Evolutionary conservation across 352 stramenopile genomes (phyloP).

Genomic region (Phytophthora cryptogea): DNA sequence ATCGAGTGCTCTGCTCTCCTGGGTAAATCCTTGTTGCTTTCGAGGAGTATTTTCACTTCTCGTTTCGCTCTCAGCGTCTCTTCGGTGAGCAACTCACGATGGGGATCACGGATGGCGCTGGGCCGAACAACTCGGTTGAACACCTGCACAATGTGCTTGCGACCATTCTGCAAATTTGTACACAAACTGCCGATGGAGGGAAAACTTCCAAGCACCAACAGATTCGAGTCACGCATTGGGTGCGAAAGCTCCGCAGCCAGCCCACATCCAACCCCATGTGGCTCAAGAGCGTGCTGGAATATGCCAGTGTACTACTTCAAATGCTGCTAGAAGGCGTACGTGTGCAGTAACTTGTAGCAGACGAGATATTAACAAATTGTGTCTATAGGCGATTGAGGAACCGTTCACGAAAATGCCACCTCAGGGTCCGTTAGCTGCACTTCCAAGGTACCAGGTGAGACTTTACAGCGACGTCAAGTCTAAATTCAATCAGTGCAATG

Average conservation of each 20-base stretch:
- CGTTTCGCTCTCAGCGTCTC: conserved; percentile 14
- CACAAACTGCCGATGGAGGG: conserved; percentile 3
- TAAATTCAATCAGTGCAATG: neutral
- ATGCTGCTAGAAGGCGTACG: conserved; percentile 64
- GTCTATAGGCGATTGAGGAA: conserved; percentile 45
- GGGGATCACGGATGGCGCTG: neutral
- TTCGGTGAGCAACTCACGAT: conserved; percentile 16
- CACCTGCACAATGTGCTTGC: conserved; percentile 40
- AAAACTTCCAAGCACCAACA: conserved; percentile 54
- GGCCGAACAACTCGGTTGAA: conserved; percentile 27
- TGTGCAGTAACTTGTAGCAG: neutral
- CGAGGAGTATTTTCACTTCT: conserved; percentile 20
- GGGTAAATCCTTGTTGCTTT: neutral
- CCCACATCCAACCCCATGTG: conserved; percentile 57
- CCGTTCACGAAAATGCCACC: conserved; percentile 71
- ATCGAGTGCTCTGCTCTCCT: neutral
- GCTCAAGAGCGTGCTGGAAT: conserved; percentile 59
- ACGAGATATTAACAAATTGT: neutral
- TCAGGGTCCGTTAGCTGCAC: conserved; percentile 51
- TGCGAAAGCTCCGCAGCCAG: conserved; percentile 60
- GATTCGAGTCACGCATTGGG: conserved; percentile 64
- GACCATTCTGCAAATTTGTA: conserved; percentile 49
- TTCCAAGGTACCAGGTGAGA: conserved; percentile 54
- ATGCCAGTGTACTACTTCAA: conserved; percentile 49
- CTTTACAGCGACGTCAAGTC: neutral